Evolutionary conservation across 2,329 filamentous ascomycete species (phyloP), one percentile per base, ranked within the genome.

Genomic region (Bipolaris oryzae): DNA sequence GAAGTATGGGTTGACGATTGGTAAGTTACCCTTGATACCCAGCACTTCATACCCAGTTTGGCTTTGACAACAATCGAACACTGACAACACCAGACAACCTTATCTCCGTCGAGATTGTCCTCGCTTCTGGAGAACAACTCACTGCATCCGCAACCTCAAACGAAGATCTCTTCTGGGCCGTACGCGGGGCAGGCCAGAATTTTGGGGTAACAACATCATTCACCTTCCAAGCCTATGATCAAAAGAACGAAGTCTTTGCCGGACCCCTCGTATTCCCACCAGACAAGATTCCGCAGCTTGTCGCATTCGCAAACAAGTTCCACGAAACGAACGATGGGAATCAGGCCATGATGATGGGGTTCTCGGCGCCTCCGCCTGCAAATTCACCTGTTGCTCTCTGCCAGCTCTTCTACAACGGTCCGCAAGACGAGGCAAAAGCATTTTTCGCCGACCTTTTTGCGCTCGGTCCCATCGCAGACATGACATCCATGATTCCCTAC

Each of bases 1-100:
- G 0, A 74, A 76, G 31, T 76, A 85, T 50, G 87, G 87, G 0
- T 76, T 88, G 6, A 78, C 78, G 0, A 81, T 84, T 47, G 83
- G 84, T 69, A 79, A 42, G 49, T 57, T 13, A 2, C 21, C n/a
- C 21, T 15, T 20, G 7, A 41, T 16, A 13, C 11, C 18, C 13
- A 21, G 13, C 18, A 23, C 41, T 9, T 21, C 25, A 9, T 25
- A 9, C 7, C 7, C 7, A 15, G 5, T n/a, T 23, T 18, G 13
- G 7, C 11, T 38, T 11, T 18, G n/a, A 25, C 7, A 6, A 23
- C n/a, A 3, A 31, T 18, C n/a, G 25, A 28, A 33, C 5, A 34
- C 46, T 18, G 50, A 37, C 33, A 13, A 35, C 20, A 5, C 3
- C 25, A 68, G 72, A 79, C 2, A 77, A 77, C 57, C 73, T 85